Evolutionary conservation across 768 basidiomycete genomes (phyloP), one percentile per base, ranked within the genome.

Genomic region (Pleurotus tuber-regium): DNA sequence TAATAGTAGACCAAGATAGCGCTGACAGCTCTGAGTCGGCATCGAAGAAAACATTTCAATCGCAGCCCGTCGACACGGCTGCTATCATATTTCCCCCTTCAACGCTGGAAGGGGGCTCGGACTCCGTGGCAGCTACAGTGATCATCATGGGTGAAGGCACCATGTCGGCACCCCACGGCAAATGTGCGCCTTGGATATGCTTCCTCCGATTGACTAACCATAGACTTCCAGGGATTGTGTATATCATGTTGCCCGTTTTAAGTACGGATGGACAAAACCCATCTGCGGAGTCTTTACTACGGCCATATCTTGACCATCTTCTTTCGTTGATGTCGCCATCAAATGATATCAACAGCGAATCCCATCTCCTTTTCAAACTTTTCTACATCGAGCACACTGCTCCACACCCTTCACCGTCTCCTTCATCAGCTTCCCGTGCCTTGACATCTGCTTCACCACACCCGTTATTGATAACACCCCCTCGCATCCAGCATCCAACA

Each of bases 51-150:
- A 62, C 30, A 11, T n/a, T 19, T 12, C 12, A 42, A 18, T 59
- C 11, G 50, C 47, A 57, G 35, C 41, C 65, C 11, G 57, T 80
- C 10, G 91, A 93, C 61, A 85, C 87, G 12, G 79, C 76, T 2
- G 63, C 92, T 11, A 62, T 93, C 4, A 75, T 92, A 4, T 91
- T 92, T 56, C 88, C 92, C 0, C 92, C 92, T 1, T 71, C 70
- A 1, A 78, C 82, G 0, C 60, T 89, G 6, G 48, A 63, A 33
- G 79, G 73, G 23, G 83, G 83, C 18, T 70, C 74, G 2, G 65
- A 66, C 4, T 70, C 70, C 1, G 70, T 72, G 8, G 75, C 83
- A 3, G 85, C 80, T 2, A 84, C 83, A 41, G 82, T 76, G 1
- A 66, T 94, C 28, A 70, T 88, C 18, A 80, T 83, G 1, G 92